Base-by-base conservation (phyloP, 2,329 filamentous ascomycete species). In the Xylariaceae sp. region DNA sequence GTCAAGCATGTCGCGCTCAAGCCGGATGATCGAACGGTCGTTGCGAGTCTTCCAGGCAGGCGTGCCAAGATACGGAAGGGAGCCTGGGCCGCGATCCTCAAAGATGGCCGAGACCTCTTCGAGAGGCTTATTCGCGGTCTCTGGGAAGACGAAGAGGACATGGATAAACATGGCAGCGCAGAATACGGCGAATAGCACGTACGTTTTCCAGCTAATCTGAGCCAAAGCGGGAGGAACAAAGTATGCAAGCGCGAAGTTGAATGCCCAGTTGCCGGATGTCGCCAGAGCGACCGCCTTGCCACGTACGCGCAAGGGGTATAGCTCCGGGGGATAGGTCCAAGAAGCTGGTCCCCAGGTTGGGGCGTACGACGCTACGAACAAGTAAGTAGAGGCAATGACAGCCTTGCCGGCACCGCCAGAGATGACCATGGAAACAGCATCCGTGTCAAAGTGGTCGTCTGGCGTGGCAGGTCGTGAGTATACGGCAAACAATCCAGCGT, bases 351-450 rank as follows among this genome's bases (percentile, higher is more conserved):
- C 71, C 72, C 61, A 70, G 26, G 63, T 71, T 12, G 63, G 65
- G 32, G 71, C 69, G 50, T 63, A 73, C 17, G 63, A 67, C 0
- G 77, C 78, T 15, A 83, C 78, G 41, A 83, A 79, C 28, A 78
- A 74, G 47, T 85, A 87, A 0, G 80, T 84, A 50, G 74, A 81
- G 2, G 81, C 79, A 41, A 86, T 78, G 48, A 85, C 72, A 1
- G 73, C 74, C 53, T 75, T 79, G 3, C 73, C 73, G 1, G 76
- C 59, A 0, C 58, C 39, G 17, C 77, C 76, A 1, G 59, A 60
- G 39, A 80, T 71, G 4, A 59, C 56, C 62, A 73, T 73, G 0
- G 68, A 72, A 50, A 73, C 69, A 3, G 68, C 63, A 3, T 57
- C 53, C 3, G 64, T 66, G 26, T 60, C 62, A 55, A 66, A 69